A percentile compares a stretch with the other conserved stretches of the same genome.
Evolutionary conservation across 176 grass and related monocot genomes (phyloP).

Genomic region (Puya raimondii): DNA sequence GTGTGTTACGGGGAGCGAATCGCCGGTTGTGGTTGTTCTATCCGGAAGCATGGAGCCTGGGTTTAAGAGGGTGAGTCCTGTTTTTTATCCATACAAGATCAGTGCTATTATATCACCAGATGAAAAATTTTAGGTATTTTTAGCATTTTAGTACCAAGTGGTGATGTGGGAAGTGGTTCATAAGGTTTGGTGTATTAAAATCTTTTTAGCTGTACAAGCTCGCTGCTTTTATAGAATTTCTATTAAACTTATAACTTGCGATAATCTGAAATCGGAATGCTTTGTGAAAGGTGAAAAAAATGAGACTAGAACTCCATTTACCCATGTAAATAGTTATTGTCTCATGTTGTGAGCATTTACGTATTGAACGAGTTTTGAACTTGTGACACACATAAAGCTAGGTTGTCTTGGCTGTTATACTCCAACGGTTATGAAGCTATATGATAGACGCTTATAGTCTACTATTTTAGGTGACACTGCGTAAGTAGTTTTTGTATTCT

Average conservation of each 20-base stretch:
- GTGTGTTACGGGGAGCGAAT: conserved; percentile 42
- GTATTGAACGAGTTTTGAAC: too few relatives aligned
- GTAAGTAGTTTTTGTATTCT: too few relatives aligned
- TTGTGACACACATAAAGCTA: too few relatives aligned
- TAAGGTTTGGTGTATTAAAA: neutral
- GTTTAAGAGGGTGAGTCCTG: conserved; percentile 41
- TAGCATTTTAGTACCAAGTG: neutral
- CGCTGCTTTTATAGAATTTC: neutral
- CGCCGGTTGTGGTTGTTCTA: conserved; percentile 49
- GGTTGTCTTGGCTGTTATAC: too few relatives aligned
- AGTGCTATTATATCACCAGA: neutral
- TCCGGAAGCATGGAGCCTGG: conserved; percentile 67
- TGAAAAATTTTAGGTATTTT: neutral
- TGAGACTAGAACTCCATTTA: too few relatives aligned
- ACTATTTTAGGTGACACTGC: too few relatives aligned
- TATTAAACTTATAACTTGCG: neutral
- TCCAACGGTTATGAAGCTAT: too few relatives aligned
- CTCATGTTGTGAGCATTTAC: too few relatives aligned
- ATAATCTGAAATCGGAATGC: too few relatives aligned
- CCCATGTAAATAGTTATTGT: too few relatives aligned
- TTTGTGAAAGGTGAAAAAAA: too few relatives aligned
- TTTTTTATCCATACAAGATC: neutral
- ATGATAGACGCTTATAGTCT: too few relatives aligned
- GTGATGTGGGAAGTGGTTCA: neutral
- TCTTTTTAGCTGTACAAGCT: neutral